A percentile compares a stretch with the other conserved stretches of the same genome.
phyloP scores from a whole-genome alignment of 192 early-diverging fungal species.

The Rhizophagus clarus region DNA sequence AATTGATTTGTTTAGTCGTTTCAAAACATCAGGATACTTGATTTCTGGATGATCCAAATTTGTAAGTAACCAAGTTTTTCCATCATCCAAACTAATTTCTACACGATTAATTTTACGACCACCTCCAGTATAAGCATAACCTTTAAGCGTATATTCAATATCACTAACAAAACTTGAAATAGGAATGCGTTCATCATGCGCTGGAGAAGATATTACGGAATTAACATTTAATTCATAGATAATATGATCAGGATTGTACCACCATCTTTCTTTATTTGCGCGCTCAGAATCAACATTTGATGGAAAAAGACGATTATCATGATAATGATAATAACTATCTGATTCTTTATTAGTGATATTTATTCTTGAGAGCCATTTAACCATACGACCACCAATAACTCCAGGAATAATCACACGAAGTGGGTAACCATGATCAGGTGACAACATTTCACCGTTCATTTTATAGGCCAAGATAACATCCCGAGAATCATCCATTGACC shows the following conservation, averaged over 20 bases:
- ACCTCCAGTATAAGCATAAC: slow-evolving; percentile 82
- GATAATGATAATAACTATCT: slow-evolving; percentile 71
- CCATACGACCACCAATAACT: slow-evolving; percentile 82
- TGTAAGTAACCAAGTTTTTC: slow-evolving; percentile 77
- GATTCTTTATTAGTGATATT: slow-evolving; percentile 62
- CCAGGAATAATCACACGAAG: slow-evolving; percentile 86
- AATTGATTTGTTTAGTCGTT: not conserved
- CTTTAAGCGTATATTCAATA: slow-evolving; percentile 53
- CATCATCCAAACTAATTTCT: slow-evolving; percentile 80
- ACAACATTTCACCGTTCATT: slow-evolving; percentile 74
- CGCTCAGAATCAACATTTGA: slow-evolving; percentile 59
- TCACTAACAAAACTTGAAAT: slow-evolving; percentile 17
- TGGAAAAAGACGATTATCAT: slow-evolving; percentile 86
- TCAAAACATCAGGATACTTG: not conserved
- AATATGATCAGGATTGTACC: slow-evolving; percentile 63
- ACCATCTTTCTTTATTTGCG: slow-evolving; percentile 50
- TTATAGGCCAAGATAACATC: slow-evolving; percentile 79
- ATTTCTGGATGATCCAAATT: slow-evolving; percentile 49
- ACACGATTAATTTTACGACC: slow-evolving; percentile 75
- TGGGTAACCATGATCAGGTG: slow-evolving; percentile 87
- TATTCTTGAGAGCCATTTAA: slow-evolving; percentile 81
- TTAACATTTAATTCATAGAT: slow-evolving; percentile 83
- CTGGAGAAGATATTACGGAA: slow-evolving; percentile 68
- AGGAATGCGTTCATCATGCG: slow-evolving; percentile 50
- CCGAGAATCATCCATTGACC: slow-evolving; percentile 63